Evolutionary conservation across 2,329 filamentous ascomycete genomes (phyloP), one percentile per base, ranked within the genome.

Genomic region (Curvularia eragrostidis): DNA sequence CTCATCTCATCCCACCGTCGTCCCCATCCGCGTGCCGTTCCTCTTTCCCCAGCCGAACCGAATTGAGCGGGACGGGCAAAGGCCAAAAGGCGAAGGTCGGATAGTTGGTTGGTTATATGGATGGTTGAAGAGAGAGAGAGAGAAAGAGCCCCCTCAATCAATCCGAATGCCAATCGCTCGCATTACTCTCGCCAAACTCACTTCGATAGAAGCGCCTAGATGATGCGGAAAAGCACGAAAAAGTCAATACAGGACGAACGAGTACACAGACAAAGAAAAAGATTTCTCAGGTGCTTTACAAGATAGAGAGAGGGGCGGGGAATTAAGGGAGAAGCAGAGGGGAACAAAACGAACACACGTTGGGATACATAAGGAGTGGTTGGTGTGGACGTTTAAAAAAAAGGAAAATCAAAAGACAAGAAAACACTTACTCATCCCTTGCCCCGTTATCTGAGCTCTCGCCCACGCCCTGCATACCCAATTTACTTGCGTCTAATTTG

Each of bases 391-490:
- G n/a, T n/a, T n/a, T n/a, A n/a, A n/a, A n/a, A n/a, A n/a, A n/a
- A n/a, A n/a, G n/a, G n/a, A n/a, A n/a, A n/a, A n/a, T n/a, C n/a
- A n/a, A n/a, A 46, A 36, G 28, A 21, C 30, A 47, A 42, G 18
- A 43, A 38, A 50, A 36, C 46, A 61, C 64, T 64, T 67, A 66
- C 62, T 65, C 66, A 52, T 67, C 66, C 59, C 62, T 55, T 36
- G 54, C 59, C 15, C 56, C 67, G 34, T 64, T 65, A n/a, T 68
- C 62, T 34, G 68, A 71, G 50, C 67, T 71, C 60, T 69, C 71
- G 2, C 57, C 34, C 2, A n/a, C 34, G 34, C 15, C 60, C 8
- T 57, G 54, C 56, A 65, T 48, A 4, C 55, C 58, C 34, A 63
- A 32, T 13, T 59, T 63, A 6, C 54, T 52, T 8, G 48, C 53